phyloP scores from a whole-genome alignment of 1,284 basidiomycete genomes.

The Pseudozyma thailandica region DNA sequence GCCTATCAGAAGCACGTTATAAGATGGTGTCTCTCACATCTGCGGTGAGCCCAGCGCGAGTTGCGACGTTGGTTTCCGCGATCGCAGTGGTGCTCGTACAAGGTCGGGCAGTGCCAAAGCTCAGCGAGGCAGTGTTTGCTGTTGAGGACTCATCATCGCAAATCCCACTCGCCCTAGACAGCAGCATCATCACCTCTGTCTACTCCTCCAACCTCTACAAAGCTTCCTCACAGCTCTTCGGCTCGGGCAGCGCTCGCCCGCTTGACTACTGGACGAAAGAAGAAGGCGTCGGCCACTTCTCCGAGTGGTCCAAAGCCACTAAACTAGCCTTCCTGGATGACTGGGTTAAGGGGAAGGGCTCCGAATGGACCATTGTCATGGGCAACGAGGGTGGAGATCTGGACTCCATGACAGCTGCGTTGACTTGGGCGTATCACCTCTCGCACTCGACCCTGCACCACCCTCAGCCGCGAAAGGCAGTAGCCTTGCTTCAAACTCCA shows the following conservation, averaged over 20 bases:
- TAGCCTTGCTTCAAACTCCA: constrained; percentile 60
- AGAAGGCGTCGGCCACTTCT: constrained; percentile 65
- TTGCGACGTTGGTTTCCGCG: neutral
- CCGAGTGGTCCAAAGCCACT: constrained; percentile 61
- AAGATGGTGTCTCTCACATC: neutral
- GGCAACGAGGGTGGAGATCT: constrained; percentile 69
- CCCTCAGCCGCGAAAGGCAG: constrained; percentile 35
- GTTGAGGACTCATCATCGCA: constrained; percentile 1
- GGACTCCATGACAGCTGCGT: constrained; percentile 64
- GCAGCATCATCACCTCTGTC: neutral
- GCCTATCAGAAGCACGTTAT: neutral
- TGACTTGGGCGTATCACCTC: constrained; percentile 63
- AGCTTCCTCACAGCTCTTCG: neutral
- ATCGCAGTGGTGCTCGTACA: constrained; percentile 1
- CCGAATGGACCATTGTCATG: constrained; percentile 68
- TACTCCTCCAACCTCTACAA: neutral
- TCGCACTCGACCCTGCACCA: constrained; percentile 50
- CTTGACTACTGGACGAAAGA: constrained; percentile 39
- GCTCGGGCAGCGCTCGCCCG: constrained; percentile 9
- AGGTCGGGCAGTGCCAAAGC: constrained; percentile 11
- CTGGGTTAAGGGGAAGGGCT: constrained; percentile 48
- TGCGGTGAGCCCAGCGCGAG: neutral
- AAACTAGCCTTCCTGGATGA: constrained; percentile 65
- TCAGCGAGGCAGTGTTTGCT: constrained; percentile 13
- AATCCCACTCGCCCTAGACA: neutral